Base-by-base conservation (phyloP, 805 yeast species). In the Monosporozyma aerobia region DNA sequence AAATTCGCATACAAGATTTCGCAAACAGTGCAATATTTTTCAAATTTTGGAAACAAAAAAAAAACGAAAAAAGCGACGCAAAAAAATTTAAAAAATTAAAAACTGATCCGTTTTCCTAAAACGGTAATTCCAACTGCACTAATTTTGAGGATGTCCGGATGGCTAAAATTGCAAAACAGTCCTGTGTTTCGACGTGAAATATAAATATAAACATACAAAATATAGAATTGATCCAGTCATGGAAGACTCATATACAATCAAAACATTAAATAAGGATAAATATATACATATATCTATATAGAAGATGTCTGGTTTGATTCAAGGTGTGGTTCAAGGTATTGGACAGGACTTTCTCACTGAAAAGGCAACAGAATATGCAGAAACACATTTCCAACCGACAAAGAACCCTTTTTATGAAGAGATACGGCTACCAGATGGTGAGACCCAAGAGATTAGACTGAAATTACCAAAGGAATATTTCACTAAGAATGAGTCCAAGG, bases 321-420 rank as follows among this genome's bases (percentile, higher is more conserved):
- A 50, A 49, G 51, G 56, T 40, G 49, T 57, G 0, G 37, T 53
- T 1, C 45, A 54, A 32, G 64, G 61, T 6, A 49, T 57, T 39
- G 48, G 40, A 3, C 40, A 45, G 32, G 62, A 55, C 7, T 19
- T 39, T 3, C 41, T 60, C 22, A 49, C 57, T 47, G 65, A 60
- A 19, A 53, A 59, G 35, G 63, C 63, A 29, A 52, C 55, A 27
- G 66, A 56, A 2, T 59, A 47, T 50, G 68, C 68, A 10, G 69
- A 56, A 11, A 60, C 53, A 40, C 62, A 64, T 52, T 64, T 67
- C 44, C 70, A 67, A 52, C 69, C 69, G 2, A 62, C 64, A 8
- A 63, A 56, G 53, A 82, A 87, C 59, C 95, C 96, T 5, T 87
- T 65, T 58, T 76, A 77, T 54, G 81, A 82, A 47, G 19, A 7